phyloP scores from a whole-genome alignment of 1,139 yeast species.

The Taphrina confusa region DNA sequence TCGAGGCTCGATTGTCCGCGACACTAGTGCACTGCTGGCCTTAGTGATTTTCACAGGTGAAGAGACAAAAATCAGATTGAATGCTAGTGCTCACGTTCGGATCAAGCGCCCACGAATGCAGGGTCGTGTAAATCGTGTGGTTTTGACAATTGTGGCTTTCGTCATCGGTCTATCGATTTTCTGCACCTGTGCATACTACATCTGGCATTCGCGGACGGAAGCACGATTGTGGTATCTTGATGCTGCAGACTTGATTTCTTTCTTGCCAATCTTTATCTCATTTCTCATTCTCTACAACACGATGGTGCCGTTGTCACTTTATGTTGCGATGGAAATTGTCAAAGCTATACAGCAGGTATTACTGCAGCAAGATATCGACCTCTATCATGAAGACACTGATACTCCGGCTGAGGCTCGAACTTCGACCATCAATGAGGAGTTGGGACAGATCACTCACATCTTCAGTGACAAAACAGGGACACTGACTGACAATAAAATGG shows the following conservation, averaged over 20 bases:
- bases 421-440: slow-evolving; percentile 90
- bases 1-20: slow-evolving; percentile 84
- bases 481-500: slow-evolving; percentile 85
- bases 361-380: slow-evolving; percentile 86
- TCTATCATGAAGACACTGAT: slow-evolving; percentile 81
- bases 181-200: slow-evolving; percentile 75
- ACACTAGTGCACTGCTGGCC: slow-evolving; percentile 73
- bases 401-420: slow-evolving; percentile 96
- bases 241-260: slow-evolving; percentile 74
- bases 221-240: slow-evolving; percentile 68
- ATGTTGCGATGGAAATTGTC: slow-evolving; percentile 94
- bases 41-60: slow-evolving; percentile 90
- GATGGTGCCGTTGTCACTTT: slow-evolving; percentile 87
- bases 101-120: slow-evolving; percentile 93
- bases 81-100: slow-evolving; percentile 84
- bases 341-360: slow-evolving; percentile 80
- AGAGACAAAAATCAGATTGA: slow-evolving; percentile 94
- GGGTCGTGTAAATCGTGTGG: slow-evolving; percentile 75
- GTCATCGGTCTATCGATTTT: slow-evolving; percentile 75
- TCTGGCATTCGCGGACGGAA: slow-evolving; percentile 52
- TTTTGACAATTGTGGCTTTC: slow-evolving; percentile 79
- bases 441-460: slow-evolving; percentile 93
- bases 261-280: slow-evolving; percentile 78
- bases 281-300: slow-evolving; percentile 97
- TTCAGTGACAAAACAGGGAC: slow-evolving; percentile 98